Percentiles rank a stretch among this genome's conserved stretches.
Conservation (phyloP, 768 basidiomycete genomes). For the Phanerochaete sordida region DNA sequence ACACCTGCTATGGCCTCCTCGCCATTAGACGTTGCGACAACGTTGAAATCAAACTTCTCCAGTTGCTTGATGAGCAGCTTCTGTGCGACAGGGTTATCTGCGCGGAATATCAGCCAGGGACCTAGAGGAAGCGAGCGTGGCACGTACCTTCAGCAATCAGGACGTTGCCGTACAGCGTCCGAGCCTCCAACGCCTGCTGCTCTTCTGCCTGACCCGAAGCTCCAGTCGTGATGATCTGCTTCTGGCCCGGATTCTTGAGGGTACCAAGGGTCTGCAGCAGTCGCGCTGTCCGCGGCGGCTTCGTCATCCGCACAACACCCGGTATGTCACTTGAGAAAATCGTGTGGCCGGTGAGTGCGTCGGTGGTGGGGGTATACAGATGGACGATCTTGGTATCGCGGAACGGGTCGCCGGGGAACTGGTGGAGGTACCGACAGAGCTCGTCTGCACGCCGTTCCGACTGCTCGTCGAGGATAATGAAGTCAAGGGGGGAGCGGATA, state of each 20-base stretch:
- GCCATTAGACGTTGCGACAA: conserved; percentile 62
- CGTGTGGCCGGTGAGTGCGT: conserved; percentile 44
- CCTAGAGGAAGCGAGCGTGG: neutral
- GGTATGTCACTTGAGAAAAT: conserved; percentile 49
- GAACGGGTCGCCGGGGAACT: conserved; percentile 34
- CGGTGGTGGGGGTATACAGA: conserved; percentile 68
- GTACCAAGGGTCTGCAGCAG: conserved; percentile 60
- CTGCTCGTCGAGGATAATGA: conserved; percentile 66
- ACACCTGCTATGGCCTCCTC: conserved; percentile 61
- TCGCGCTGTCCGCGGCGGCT: conserved; percentile 60
- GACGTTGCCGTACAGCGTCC: conserved; percentile 62
- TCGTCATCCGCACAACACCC: conserved; percentile 65
- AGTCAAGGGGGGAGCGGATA: conserved; percentile 45
- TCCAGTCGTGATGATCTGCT: conserved; percentile 27
- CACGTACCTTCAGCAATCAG: conserved; percentile 66
- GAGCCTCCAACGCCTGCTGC: conserved; percentile 42
- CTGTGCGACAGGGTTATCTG: conserved; percentile 72
- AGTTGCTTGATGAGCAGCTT: conserved; percentile 66
- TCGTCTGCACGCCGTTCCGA: conserved; percentile 56
- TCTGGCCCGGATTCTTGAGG: conserved; percentile 49
- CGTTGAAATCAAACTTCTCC: conserved; percentile 55
- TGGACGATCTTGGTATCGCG: conserved; percentile 64
- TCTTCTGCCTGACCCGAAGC: conserved; percentile 42
- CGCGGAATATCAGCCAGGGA: neutral
- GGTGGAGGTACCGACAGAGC: conserved; percentile 46